Evolutionary conservation across 2,329 filamentous ascomycete genomes (phyloP).

Genomic region (Aureobasidium sp.): DNA sequence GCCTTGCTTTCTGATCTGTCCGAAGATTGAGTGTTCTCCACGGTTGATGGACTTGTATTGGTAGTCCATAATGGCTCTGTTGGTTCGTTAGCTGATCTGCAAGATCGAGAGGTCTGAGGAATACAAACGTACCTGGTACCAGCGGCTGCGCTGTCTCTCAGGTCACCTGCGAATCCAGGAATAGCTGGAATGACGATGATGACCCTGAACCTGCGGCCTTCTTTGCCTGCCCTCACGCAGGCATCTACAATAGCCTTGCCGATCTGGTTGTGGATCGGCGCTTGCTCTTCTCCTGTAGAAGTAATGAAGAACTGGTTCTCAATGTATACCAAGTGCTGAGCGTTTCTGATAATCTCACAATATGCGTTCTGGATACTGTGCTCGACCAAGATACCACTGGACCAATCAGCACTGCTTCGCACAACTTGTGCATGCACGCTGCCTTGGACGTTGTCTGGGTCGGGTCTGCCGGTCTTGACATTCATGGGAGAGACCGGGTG

Average conservation of each 20-base stretch:
- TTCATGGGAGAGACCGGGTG: slow-evolving; percentile 69
- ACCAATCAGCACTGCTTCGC: slow-evolving; percentile 90
- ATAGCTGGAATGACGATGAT: slow-evolving; percentile 88
- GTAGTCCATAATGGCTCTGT: slow-evolving; percentile 91
- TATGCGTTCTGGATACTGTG: slow-evolving; percentile 87
- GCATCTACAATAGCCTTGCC: slow-evolving; percentile 88
- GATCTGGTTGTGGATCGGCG: slow-evolving; percentile 79
- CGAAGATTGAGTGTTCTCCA: slow-evolving; percentile 85
- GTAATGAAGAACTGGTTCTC: slow-evolving; percentile 99
- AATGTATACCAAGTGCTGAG: slow-evolving; percentile 91
- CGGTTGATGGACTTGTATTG: slow-evolving; percentile 95
- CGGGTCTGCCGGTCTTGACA: slow-evolving; percentile 51
- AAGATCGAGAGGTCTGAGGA: too few relatives aligned
- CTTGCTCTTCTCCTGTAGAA: slow-evolving; percentile 80
- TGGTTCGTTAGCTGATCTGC: neutral
- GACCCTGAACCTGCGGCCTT: slow-evolving; percentile 79
- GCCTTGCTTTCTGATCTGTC: slow-evolving; percentile 63
- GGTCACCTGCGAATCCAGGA: slow-evolving; percentile 87
- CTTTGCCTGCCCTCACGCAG: slow-evolving; percentile 70
- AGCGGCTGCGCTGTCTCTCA: slow-evolving; percentile 72
- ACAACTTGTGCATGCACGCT: slow-evolving; percentile 77
- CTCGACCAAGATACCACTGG: slow-evolving; percentile 77
- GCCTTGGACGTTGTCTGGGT: slow-evolving; percentile 48
- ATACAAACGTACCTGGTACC: slow-evolving; percentile 53
- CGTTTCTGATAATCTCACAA: slow-evolving; percentile 73